Percentiles rank a stretch among this genome's conserved stretches.
Evolutionary conservation across 805 yeast genomes (phyloP).

Genomic region (Lipomyces orientalis): DNA sequence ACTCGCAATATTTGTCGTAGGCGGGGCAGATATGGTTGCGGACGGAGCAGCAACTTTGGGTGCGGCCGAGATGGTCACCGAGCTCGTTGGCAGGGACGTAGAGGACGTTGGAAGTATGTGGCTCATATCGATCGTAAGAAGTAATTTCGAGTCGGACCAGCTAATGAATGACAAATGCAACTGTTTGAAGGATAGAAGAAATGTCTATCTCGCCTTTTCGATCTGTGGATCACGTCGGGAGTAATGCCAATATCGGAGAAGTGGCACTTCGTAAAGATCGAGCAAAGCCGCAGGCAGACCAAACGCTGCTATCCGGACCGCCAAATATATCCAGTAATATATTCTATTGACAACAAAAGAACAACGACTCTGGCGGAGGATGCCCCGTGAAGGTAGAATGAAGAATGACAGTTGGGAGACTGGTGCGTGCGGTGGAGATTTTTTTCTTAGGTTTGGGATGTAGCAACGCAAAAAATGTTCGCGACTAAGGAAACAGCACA

Average conservation of each 20-base stretch:
- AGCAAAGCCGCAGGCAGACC: background rate
- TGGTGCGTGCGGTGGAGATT: background rate
- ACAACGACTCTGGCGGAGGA: background rate
- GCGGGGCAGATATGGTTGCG: background rate
- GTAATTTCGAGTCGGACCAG: background rate
- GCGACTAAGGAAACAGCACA: background rate
- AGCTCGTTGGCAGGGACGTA: slow-evolving; percentile 7
- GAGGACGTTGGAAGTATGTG: slow-evolving; percentile 7
- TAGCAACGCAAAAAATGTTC: background rate
- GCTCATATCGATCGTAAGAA: background rate
- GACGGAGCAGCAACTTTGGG: slow-evolving; percentile 1
- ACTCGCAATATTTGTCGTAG: background rate
- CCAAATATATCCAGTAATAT: background rate
- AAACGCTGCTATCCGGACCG: slow-evolving; percentile 1
- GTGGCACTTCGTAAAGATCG: background rate
- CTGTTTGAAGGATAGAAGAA: background rate
- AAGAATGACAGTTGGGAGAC: background rate
- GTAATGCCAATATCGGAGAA: background rate
- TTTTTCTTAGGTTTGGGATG: background rate
- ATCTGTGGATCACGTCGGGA: background rate
- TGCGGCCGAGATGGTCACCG: background rate
- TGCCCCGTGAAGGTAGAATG: background rate
- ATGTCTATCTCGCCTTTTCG: background rate
- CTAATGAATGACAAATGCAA: background rate
- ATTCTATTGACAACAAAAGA: background rate